These are phyloP conservation scores for Zymoseptoria passerinii DNA, from an alignment of 2,329 filamentous ascomycete genomes.

Conservation along the genomic window DNA sequence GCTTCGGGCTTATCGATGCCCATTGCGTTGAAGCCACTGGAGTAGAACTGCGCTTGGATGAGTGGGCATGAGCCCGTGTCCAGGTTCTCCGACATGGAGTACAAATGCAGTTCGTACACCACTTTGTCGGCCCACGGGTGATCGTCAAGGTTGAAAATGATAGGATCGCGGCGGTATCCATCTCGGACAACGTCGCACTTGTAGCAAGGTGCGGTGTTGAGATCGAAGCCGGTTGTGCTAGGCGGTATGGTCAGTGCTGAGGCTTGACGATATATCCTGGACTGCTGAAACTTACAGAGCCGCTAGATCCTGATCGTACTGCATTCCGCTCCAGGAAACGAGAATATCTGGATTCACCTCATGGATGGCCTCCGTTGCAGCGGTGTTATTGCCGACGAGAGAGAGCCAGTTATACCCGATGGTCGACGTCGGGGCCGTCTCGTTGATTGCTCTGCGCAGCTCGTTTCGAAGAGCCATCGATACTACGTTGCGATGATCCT, in stretches of 20 bases:
- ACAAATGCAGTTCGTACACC: slow-evolving; percentile 41
- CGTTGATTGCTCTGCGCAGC: slow-evolving; percentile 18
- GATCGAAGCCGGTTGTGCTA: slow-evolving; percentile 27
- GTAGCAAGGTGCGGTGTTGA: slow-evolving; percentile 33
- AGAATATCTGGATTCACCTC: slow-evolving; percentile 19
- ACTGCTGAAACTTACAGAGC: slow-evolving; percentile 12
- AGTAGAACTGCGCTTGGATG: slow-evolving; percentile 43
- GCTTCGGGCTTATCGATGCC: slow-evolving; percentile 30
- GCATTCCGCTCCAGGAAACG: slow-evolving; percentile 20
- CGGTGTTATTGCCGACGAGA: slow-evolving; percentile 20
- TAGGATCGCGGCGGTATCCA: slow-evolving; percentile 36
- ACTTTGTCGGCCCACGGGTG: slow-evolving; percentile 44
- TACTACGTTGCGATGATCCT: slow-evolving; percentile 20
- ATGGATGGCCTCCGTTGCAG: slow-evolving; percentile 20
- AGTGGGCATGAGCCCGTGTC: slow-evolving; percentile 40
- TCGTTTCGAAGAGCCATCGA: slow-evolving; percentile 22
- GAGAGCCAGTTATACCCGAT: slow-evolving; percentile 20
- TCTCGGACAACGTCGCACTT: slow-evolving; percentile 36
- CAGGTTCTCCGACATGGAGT: slow-evolving; percentile 29
- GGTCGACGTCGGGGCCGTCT: slow-evolving; percentile 10
- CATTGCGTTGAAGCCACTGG: slow-evolving; percentile 43
- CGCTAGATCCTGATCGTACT: slow-evolving; percentile 21
- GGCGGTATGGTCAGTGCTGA: background rate
- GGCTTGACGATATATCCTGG: background rate
- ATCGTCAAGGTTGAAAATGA: slow-evolving; percentile 39